Conservation (phyloP, 805 yeast species). For the Starmerella bombi region DNA sequence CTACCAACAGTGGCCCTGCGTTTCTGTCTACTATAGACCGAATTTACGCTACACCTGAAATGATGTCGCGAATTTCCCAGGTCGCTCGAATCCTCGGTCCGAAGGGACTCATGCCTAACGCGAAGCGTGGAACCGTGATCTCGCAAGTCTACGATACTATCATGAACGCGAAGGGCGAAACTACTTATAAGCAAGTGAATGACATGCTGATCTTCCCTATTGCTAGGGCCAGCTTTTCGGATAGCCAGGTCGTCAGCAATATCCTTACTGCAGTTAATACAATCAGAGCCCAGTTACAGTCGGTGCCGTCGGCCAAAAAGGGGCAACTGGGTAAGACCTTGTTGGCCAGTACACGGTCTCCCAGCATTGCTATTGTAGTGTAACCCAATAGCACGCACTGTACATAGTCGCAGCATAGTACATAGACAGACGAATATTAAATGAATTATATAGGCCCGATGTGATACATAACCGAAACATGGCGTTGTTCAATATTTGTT, state of each 20-base stretch:
- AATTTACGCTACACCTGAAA: constrained; percentile 76
- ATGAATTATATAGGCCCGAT: no score
- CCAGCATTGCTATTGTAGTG: constrained; percentile 54
- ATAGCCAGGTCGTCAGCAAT: constrained; percentile 60
- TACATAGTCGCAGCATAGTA: neutral
- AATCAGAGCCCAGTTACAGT: constrained; percentile 34
- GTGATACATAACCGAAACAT: no score
- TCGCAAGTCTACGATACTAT: constrained; percentile 48
- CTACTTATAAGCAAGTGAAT: constrained; percentile 65
- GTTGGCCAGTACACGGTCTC: constrained; percentile 62
- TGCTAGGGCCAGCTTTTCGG: constrained; percentile 66
- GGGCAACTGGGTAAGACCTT: constrained; percentile 57
- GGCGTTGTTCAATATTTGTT: no score
- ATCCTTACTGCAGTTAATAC: constrained; percentile 54
- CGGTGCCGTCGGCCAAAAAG: constrained; percentile 19
- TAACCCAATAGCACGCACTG: constrained; percentile 11
- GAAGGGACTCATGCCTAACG: constrained; percentile 74
- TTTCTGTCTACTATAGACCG: constrained; percentile 46
- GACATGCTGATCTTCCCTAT: constrained; percentile 51
- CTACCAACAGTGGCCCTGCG: constrained; percentile 31
- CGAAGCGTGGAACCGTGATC: constrained; percentile 74
- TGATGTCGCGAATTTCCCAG: constrained; percentile 44
- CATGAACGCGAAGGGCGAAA: constrained; percentile 45
- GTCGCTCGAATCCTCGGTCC: constrained; percentile 81
- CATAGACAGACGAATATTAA: no score